A percentile compares a stretch with the other conserved stretches of the same genome.
Conservation (phyloP, 352 stramenopile species). For the Vaucheria bursata region DNA sequence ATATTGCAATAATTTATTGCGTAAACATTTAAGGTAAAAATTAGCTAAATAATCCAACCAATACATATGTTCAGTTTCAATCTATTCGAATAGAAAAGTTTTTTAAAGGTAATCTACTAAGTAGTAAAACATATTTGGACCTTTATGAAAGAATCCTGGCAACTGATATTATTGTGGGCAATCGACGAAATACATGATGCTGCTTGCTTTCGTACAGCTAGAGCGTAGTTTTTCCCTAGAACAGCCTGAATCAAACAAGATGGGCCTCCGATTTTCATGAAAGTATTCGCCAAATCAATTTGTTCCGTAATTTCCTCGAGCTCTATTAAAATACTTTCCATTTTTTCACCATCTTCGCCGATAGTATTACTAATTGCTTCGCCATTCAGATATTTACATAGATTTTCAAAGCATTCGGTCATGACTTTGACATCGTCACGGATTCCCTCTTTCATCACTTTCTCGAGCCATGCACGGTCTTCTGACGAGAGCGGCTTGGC, state of each 20-base stretch:
- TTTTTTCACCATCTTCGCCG: background rate
- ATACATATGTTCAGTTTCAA: no score
- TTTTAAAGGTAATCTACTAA: no score
- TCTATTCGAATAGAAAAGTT: no score
- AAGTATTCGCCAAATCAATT: conserved; percentile 37
- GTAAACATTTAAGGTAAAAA: no score
- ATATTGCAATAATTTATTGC: no score
- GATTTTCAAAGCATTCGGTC: conserved; percentile 27
- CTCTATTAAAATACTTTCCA: conserved; percentile 18
- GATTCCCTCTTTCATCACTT: conserved; percentile 32
- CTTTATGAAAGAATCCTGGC: conserved; percentile 3
- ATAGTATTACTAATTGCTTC: background rate
- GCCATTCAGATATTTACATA: conserved; percentile 26
- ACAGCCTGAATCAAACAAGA: background rate
- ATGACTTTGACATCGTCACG: conserved; percentile 41
- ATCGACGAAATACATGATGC: conserved; percentile 5
- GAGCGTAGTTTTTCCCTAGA: background rate
- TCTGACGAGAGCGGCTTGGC: conserved; percentile 20
- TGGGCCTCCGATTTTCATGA: conserved; percentile 35
- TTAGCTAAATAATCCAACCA: no score
- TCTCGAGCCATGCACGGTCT: conserved; percentile 38
- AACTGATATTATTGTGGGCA: conserved; percentile 1
- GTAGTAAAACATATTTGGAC: no score
- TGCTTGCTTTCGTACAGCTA: background rate
- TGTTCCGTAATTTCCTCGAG: conserved; percentile 43